Percentiles rank a stretch among this genome's conserved stretches.
phyloP scores from a whole-genome alignment of 768 basidiomycete genomes.

The Suillus hirtellus region DNA sequence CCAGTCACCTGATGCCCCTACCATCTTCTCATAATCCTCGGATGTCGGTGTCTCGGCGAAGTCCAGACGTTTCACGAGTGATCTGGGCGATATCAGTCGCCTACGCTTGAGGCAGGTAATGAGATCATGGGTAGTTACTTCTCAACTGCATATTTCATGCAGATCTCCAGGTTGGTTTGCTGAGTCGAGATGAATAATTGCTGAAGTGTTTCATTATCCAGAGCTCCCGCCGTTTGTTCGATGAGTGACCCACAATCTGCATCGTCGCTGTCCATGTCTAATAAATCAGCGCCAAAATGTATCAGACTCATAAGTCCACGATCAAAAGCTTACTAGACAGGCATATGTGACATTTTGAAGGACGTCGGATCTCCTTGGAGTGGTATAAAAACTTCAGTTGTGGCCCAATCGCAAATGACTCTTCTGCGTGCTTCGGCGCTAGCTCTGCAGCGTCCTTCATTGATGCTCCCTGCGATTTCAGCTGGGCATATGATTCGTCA shows the following conservation, averaged over 20 bases:
- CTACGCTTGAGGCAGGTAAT: not conserved
- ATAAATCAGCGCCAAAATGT: not conserved
- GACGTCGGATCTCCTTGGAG: not conserved
- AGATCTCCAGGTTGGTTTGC: not conserved
- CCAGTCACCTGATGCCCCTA: not conserved
- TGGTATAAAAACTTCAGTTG: not conserved
- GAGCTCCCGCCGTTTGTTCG: not conserved
- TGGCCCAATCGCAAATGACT: not conserved
- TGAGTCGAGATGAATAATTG: not conserved
- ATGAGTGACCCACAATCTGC: not conserved
- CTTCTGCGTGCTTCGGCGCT: not conserved
- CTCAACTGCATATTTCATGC: not conserved
- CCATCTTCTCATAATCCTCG: too few species aligned
- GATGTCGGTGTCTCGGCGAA: not conserved
- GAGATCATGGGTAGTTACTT: not conserved
- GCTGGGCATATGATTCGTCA: slow-evolving; percentile 18
- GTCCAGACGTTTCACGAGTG: not conserved
- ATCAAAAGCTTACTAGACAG: not conserved
- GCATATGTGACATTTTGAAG: not conserved
- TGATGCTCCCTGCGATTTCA: slow-evolving; percentile 13
- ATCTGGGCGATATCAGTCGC: not conserved
- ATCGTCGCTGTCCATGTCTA: not conserved
- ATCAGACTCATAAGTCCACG: not conserved
- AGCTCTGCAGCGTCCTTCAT: not conserved
- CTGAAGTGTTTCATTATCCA: not conserved